Conservation (phyloP, 1,139 yeast species). For the Dujonia santamariae region DNA sequence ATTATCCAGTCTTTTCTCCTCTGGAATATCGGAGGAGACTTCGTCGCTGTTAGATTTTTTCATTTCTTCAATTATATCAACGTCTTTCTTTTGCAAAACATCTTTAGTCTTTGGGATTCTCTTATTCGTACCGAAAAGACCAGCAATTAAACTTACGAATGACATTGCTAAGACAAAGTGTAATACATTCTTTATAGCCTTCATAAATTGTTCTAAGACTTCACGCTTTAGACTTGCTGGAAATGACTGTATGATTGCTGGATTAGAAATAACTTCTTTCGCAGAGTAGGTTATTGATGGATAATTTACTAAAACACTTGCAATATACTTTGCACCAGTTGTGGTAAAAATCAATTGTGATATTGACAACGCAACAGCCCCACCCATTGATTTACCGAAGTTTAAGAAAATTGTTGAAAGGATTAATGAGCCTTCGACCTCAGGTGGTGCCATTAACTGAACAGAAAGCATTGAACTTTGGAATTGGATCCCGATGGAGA, state of each 20-base stretch:
- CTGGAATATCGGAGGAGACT: no score
- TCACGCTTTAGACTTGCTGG: slow-evolving; percentile 20
- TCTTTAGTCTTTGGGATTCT: slow-evolving; percentile 34
- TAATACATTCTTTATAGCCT: slow-evolving; percentile 37
- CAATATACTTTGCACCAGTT: slow-evolving; percentile 22
- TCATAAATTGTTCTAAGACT: slow-evolving; percentile 32
- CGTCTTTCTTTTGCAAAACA: slow-evolving; percentile 18
- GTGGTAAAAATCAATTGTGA: slow-evolving; percentile 46
- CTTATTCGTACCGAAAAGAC: slow-evolving; percentile 35
- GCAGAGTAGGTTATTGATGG: no score
- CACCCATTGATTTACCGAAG: slow-evolving; percentile 47
- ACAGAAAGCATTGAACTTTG: slow-evolving; percentile 52
- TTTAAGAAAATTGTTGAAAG: slow-evolving; percentile 47
- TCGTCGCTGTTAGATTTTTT: no score
- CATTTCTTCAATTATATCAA: no score
- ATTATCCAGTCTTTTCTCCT: no score
- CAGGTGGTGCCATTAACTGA: slow-evolving; percentile 54
- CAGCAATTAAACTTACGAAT: slow-evolving; percentile 23
- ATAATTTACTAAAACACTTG: slow-evolving; percentile 14
- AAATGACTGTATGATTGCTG: slow-evolving; percentile 23
- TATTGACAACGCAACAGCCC: slow-evolving; percentile 45
- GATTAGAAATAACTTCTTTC: slow-evolving; percentile 24
- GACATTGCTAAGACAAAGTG: slow-evolving; percentile 38
- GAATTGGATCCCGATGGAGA: slow-evolving; percentile 51
- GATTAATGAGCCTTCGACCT: slow-evolving; percentile 47